phyloP scores from a whole-genome alignment of 1,284 basidiomycete genomes.

The Cronartium quercuum region DNA sequence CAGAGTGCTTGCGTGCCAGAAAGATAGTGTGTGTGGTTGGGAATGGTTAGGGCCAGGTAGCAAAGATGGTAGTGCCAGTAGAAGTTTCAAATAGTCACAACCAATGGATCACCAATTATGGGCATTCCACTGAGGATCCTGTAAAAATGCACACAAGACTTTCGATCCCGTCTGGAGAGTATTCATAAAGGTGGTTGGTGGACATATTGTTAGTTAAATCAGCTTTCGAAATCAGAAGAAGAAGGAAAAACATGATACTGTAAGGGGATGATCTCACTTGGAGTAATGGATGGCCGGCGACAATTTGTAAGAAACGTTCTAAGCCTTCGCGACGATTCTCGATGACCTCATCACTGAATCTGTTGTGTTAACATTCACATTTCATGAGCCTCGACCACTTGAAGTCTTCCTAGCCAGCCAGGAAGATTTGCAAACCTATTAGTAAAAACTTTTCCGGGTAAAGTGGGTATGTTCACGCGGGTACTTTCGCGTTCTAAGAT shows the following conservation, averaged over 20 bases:
- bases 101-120: constrained; percentile 42
- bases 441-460: constrained; percentile 73
- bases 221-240: not conserved
- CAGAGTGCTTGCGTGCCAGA: too few species aligned
- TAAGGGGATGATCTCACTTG: constrained; percentile 59
- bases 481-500: constrained; percentile 95
- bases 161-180: constrained; percentile 79
- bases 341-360: constrained; percentile 97
- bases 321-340: constrained; percentile 84
- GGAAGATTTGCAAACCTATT: constrained; percentile 42
- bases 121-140: constrained; percentile 62
- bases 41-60: not conserved
- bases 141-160: constrained; percentile 90
- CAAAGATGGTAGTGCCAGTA: not conserved
- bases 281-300: constrained; percentile 90
- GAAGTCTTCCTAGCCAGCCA: too few species aligned
- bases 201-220: not conserved
- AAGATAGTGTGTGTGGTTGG: too few species aligned
- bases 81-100: not conserved
- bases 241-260: not conserved
- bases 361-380: constrained; percentile 53
- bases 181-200: not conserved
- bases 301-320: constrained; percentile 90
- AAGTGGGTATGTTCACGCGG: constrained; percentile 90
- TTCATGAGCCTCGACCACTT: not conserved